Percentiles rank a stretch among this genome's conserved stretches.
phyloP scores from a whole-genome alignment of 179 eudicot genomes.

The Beta corolliflora region DNA sequence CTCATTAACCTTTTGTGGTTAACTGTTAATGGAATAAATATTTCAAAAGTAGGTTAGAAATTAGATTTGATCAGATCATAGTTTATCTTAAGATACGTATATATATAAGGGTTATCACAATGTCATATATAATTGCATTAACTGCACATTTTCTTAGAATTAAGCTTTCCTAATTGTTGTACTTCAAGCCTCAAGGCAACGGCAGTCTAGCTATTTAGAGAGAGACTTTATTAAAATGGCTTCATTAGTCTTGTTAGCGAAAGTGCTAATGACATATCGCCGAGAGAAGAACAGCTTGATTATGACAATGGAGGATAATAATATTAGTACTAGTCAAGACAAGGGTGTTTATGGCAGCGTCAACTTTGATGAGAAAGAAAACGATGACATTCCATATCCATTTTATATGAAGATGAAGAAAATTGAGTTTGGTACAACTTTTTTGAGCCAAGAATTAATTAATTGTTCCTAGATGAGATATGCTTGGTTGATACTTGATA shows the following conservation, averaged over 20 bases:
- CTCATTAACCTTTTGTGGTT: slow-evolving; percentile 16
- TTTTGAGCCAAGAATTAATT: slow-evolving; percentile 26
- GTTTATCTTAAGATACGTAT: not conserved
- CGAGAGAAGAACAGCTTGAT: slow-evolving; percentile 11
- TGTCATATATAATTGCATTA: not conserved
- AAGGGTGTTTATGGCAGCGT: not conserved
- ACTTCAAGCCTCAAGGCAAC: too few species aligned
- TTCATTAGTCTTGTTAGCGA: slow-evolving; percentile 32
- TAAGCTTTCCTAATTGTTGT: not conserved
- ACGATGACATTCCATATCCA: slow-evolving; percentile 9
- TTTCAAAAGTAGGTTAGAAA: slow-evolving; percentile 2
- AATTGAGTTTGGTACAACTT: slow-evolving; percentile 15
- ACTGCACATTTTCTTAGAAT: not conserved
- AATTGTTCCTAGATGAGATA: slow-evolving; percentile 3
- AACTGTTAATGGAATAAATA: not conserved
- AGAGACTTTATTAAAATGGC: slow-evolving; percentile 20
- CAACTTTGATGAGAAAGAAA: not conserved
- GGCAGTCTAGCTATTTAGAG: too few species aligned
- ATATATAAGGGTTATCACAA: slow-evolving; percentile 5
- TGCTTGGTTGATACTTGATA: not conserved
- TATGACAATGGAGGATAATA: slow-evolving; percentile 4
- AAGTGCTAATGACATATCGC: slow-evolving; percentile 26
- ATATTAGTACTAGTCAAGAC: not conserved
- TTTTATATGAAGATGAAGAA: slow-evolving; percentile 28
- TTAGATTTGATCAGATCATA: not conserved